Base-by-base conservation (phyloP, 2,329 filamentous ascomycete genomes). In the Alternaria novae-zelandiae region DNA sequence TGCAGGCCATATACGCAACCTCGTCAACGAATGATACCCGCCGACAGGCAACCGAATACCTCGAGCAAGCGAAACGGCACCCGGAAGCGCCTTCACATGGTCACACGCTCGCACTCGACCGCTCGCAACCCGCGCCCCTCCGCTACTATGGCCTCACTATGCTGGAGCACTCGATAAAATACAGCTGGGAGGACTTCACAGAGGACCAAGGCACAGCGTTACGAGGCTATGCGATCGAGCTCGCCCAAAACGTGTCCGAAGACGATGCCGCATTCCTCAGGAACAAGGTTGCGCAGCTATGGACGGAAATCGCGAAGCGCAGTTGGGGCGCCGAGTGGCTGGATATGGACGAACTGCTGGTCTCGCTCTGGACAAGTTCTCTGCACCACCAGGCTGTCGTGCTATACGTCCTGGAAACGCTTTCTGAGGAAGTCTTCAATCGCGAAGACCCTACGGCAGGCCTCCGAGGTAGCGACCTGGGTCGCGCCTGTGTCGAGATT, bases 351-450 rank as follows among this genome's bases (percentile, higher is more conserved):
- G 83, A 89, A 67, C 86, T 92, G 75, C 86, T 99, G 59, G 88
- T 94, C 47, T 87, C 89, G 73, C 85, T 98, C 20, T 99, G 96
- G 96, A 83, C 84, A 25, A 83, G 80, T 13, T 83, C 83, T 57
- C 78, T 87, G 32, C 84, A 86, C 50, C 90, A 94, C 78, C 96
- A 96, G 80, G 91, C 96, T 77, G 87, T 98, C 59, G 94, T 97
- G 30, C 86, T 99, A 32, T 91, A 91, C 63, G 88, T 98, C 47
- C 86, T 99, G 54, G 96, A 98, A 82, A 94, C 91, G 17, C 85
- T 99, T 32, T 97, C 95, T 3, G 96, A 98, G 71, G 96, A 98
- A 78, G 89, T 97, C 55, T 97, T 98, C 82, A 92, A 91, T 70
- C 89, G 92, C 36, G 96, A 98, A 75, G 96, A 98, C 80, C 87